phyloP scores from a whole-genome alignment of 345 rosid genomes.

The Heritiera littoralis region DNA sequence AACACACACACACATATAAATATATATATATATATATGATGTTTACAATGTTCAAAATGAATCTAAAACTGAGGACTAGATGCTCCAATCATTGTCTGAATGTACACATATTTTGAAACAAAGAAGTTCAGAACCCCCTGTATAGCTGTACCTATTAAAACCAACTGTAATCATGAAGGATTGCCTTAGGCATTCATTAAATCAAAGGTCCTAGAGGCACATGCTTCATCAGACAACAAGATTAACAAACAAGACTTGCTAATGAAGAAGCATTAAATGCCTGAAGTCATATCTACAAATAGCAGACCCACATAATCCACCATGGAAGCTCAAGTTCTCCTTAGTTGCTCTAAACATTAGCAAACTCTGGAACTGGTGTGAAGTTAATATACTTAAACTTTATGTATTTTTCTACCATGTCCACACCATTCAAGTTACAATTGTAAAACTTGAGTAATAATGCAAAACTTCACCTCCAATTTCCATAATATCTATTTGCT shows the following conservation, averaged over 20 bases:
- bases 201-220: neutral
- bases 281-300: neutral
- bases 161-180: neutral
- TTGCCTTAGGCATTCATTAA: constrained; percentile 6
- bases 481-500: neutral
- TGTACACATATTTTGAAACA: neutral
- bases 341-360: neutral
- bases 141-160: neutral
- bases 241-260: neutral
- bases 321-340: neutral
- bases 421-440: neutral
- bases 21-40: neutral
- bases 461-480: neutral
- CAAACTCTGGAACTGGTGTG: neutral
- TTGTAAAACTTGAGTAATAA: neutral
- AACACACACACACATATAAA: no score
- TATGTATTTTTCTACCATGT: neutral
- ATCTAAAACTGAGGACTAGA: neutral
- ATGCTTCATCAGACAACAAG: neutral
- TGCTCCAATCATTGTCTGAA: neutral
- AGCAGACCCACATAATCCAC: neutral
- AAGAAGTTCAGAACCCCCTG: neutral
- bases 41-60: neutral
- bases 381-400: neutral
- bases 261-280: neutral